These are phyloP conservation scores for Exutisphaerella laricina DNA, from an alignment of 2,329 filamentous ascomycete genomes.

Conservation along the genomic window DNA sequence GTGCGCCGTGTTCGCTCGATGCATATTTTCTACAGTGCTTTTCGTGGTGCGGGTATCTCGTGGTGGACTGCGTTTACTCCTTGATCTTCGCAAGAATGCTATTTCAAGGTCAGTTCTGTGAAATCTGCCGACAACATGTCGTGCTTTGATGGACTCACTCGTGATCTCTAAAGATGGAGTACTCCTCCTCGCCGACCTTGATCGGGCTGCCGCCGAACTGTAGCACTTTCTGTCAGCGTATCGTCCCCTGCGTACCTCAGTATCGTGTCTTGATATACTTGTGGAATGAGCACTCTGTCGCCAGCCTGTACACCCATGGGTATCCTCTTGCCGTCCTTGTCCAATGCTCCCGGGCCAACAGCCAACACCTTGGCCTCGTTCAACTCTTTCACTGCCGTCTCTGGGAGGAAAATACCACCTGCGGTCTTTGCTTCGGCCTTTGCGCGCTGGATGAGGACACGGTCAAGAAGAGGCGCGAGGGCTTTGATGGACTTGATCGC, in stretches of 20 bases:
- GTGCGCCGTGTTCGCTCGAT: slow-evolving; percentile 12
- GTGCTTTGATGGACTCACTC: slow-evolving; percentile 87
- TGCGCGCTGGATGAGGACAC: slow-evolving; percentile 94
- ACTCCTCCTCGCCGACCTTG: slow-evolving; percentile 98
- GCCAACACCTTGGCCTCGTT: slow-evolving; percentile 97
- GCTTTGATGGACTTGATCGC: slow-evolving; percentile 92
- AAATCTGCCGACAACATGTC: too few species aligned
- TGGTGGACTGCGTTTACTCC: slow-evolving; percentile 57
- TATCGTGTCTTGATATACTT: slow-evolving; percentile 53
- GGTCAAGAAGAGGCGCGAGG: slow-evolving; percentile 93
- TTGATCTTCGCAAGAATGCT: slow-evolving; percentile 99
- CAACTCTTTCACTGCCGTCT: slow-evolving; percentile 94
- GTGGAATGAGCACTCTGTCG: slow-evolving; percentile 92
- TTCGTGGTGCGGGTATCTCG: slow-evolving; percentile 15
- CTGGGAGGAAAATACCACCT: slow-evolving; percentile 93
- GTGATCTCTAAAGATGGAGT: slow-evolving; percentile 90
- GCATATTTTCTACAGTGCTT: slow-evolving; percentile 25
- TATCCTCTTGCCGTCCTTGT: slow-evolving; percentile 84
- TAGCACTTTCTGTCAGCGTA: slow-evolving; percentile 6
- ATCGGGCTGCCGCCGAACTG: slow-evolving; percentile 91
- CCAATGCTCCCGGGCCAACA: slow-evolving; percentile 80
- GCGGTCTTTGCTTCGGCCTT: slow-evolving; percentile 97
- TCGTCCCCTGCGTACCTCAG: background rate
- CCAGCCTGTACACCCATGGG: slow-evolving; percentile 75
- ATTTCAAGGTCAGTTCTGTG: too few species aligned